Evolutionary conservation across 306 rosid species (phyloP), one percentile per base, ranked within the genome.

Genomic region (Prunus salicina): DNA sequence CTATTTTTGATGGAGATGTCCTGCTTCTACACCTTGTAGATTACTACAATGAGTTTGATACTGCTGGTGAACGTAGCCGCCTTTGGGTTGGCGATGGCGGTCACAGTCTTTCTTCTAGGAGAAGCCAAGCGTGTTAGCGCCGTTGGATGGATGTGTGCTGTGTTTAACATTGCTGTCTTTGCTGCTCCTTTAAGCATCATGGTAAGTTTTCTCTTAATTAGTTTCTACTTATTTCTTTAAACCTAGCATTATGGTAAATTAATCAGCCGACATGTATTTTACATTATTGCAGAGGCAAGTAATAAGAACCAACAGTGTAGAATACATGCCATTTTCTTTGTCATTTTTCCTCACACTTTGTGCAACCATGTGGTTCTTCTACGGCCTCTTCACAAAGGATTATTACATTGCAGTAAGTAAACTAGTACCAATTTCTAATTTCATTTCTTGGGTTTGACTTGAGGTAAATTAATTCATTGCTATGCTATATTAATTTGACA

Each of bases 171-270:
- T 56, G 89, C 90, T 18, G 96, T 91, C 0, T 91, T 88, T 70
- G 91, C 91, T 30, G 88, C 96, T 75, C 93, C 96, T 69, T 72
- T 91, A 47, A 91, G 90, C 84, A 88, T 85, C 64, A 87, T 89
- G 96, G 96, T 91, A 76, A 6, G 4, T 6, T 38, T 38, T 38
- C 43, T 38, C 34, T 5, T 46, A 12, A 49, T 66, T 52, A 12
- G 12, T 32, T 52, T 25, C 65, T 0, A 2, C 16, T 1, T 57
- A n/a, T 57, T 60, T 60, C 65, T 13, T 60, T 60, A 13, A 60
- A 25, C 28, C 16, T 10, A 20, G 15, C 22, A 10, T 10, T 57
- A 10, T 22, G 15, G 28, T 25, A 20, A 38, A 25, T 60, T 8
- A 60, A 3, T 24, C 65, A 22, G 27, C 13, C 25, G 4, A 60